Base-by-base conservation (phyloP, 352 stramenopile genomes). In the Phytophthora pinifolia region DNA sequence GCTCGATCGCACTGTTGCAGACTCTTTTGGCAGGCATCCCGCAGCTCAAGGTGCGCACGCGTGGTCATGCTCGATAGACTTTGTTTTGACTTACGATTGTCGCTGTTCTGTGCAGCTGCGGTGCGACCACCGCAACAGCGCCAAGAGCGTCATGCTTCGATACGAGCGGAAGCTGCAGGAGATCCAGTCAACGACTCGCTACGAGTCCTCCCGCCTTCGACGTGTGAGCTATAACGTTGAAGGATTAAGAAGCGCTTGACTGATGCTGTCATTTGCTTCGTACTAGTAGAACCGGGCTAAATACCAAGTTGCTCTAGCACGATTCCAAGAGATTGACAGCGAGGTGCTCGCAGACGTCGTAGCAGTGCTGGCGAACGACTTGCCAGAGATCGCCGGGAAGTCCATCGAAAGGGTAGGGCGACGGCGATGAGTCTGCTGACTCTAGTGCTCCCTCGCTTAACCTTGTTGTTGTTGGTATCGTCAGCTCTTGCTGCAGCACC, bases 221-320 rank as follows among this genome's bases (percentile, higher is more conserved):
- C 59, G 79, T 2, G 82, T 92, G 49, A 47, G 62, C n/a, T 69
- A 55, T 36, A 45, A 33, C 27, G 47, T 32, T 29, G 3, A 13
- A 13, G 31, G 25, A 62, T 27, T 3, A 27, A 27, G 22, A 4
- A 31, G 41, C 17, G n/a, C 37, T 17, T 55, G 14, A 25, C 39
- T 46, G 13, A 66, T 15, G 10, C 3, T 38, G 13, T 50, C 5
- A 9, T 29, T 66, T 59, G 22, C 38, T 42, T 62, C 39, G 2
- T n/a, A n/a, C n/a, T n/a, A n/a, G n/a, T 50, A 92, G 82, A 92
- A 92, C 37, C 72, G 70, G 43, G 55, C 57, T 3, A 92, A 92
- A 52, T 58, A 84, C 4, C 65, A 84, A 37, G 75, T 72, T 13
- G 79, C 82, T 2, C 54, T 63, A n/a, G 45, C 63, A 27, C 79